Conservation (phyloP, 2,329 filamentous ascomycete species). For the Diaporthe citriasiana region DNA sequence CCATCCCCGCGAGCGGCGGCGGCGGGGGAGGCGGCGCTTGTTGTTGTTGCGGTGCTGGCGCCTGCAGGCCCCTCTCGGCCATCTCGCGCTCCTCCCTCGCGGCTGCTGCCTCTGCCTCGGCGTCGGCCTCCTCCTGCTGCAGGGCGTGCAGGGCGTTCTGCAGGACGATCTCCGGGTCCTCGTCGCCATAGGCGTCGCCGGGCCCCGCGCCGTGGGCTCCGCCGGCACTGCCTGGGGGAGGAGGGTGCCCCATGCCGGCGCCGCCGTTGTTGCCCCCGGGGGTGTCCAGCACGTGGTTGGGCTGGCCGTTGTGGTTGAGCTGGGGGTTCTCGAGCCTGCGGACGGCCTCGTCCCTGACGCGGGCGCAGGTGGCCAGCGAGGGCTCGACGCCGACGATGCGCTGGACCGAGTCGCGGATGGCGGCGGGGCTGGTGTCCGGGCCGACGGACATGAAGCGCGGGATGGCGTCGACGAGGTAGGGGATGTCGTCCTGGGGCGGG, state of each 20-base stretch:
- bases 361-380: slow-evolving; percentile 66
- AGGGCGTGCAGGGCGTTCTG: slow-evolving; percentile 72
- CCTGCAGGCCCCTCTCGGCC: slow-evolving; percentile 56
- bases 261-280: slow-evolving; percentile 40
- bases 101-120: slow-evolving; percentile 69
- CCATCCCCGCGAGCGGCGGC: slow-evolving; percentile 45
- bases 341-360: slow-evolving; percentile 71
- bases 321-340: slow-evolving; percentile 56
- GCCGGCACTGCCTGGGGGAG: slow-evolving; percentile 41
- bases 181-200: slow-evolving; percentile 57
- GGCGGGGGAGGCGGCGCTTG: slow-evolving; percentile 28
- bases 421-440: slow-evolving; percentile 70
- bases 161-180: slow-evolving; percentile 70
- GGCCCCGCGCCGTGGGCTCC: slow-evolving; percentile 42
- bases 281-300: slow-evolving; percentile 38
- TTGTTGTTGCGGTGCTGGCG: neutral
- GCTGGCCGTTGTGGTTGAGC: slow-evolving; percentile 42
- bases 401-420: slow-evolving; percentile 70
- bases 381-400: slow-evolving; percentile 69
- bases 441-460: slow-evolving; percentile 71
- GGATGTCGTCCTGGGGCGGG: slow-evolving; percentile 68
- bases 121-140: slow-evolving; percentile 71
- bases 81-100: slow-evolving; percentile 67
- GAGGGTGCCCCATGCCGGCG: slow-evolving; percentile 18
- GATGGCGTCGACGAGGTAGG: slow-evolving; percentile 72